phyloP scores from a whole-genome alignment of 768 basidiomycete species.

The Gymnopilus dilepis region DNA sequence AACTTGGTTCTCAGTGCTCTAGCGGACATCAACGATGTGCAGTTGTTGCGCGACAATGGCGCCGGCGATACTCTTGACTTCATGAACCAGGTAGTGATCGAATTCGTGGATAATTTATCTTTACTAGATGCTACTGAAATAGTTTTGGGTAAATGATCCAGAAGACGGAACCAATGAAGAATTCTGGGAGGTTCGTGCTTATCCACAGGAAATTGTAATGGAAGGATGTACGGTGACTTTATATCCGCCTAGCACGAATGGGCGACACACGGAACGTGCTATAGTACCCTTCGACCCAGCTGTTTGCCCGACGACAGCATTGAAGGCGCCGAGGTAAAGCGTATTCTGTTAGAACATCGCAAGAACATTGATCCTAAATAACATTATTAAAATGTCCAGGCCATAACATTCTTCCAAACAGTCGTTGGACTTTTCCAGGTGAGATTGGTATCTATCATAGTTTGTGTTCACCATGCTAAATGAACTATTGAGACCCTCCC shows the following conservation, averaged over 20 bases:
- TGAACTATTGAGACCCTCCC: slow-evolving; percentile 54
- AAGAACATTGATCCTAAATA: too few relatives aligned
- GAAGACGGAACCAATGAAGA: slow-evolving; percentile 60
- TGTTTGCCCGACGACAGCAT: slow-evolving; percentile 66
- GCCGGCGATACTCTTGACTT: slow-evolving; percentile 62
- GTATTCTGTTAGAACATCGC: too few relatives aligned
- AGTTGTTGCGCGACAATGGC: slow-evolving; percentile 65
- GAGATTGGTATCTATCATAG: slow-evolving; percentile 22
- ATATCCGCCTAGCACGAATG: slow-evolving; percentile 63
- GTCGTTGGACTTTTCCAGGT: slow-evolving; percentile 66
- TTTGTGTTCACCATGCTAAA: slow-evolving; percentile 12
- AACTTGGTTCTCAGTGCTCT: slow-evolving; percentile 29
- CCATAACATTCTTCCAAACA: slow-evolving; percentile 69
- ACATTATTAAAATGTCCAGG: slow-evolving; percentile 32
- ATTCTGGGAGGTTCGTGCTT: slow-evolving; percentile 77
- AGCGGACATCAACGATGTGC: not conserved
- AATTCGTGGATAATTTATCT: not conserved
- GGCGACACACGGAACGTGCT: slow-evolving; percentile 63
- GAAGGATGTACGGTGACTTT: too few relatives aligned
- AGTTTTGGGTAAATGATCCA: slow-evolving; percentile 62
- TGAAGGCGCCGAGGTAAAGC: slow-evolving; percentile 53
- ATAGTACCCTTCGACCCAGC: slow-evolving; percentile 62
- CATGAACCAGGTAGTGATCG: slow-evolving; percentile 51
- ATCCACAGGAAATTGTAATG: too few relatives aligned
- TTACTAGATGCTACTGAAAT: not conserved